These are phyloP conservation scores for Boletus fagicola DNA, from an alignment of 768 basidiomycete genomes.

Conservation along the genomic window DNA sequence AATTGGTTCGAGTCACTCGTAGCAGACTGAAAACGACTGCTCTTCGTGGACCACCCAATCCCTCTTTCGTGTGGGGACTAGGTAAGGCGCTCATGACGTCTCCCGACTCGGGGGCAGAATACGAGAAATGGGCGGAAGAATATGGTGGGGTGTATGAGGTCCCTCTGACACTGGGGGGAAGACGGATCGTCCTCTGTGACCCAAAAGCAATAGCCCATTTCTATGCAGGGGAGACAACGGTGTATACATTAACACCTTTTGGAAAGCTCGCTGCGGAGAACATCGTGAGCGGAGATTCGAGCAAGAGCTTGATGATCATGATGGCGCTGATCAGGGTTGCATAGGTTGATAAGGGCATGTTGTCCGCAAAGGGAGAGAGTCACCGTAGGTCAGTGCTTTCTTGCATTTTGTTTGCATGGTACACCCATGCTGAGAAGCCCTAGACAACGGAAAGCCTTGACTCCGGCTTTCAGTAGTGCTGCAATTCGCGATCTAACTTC, in stretches of 20 bases:
- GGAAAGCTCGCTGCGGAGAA: constrained; percentile 20
- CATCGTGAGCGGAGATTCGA: constrained; percentile 19
- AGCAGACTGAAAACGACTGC: constrained; percentile 16
- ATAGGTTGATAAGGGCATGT: constrained; percentile 37
- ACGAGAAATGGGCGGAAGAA: constrained; percentile 46
- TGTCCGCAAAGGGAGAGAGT: constrained; percentile 42
- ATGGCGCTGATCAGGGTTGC: not conserved
- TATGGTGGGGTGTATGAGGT: constrained; percentile 48
- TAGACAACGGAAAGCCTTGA: constrained; percentile 38
- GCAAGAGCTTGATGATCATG: not conserved
- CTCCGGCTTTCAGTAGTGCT: constrained; percentile 42
- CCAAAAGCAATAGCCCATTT: constrained; percentile 53
- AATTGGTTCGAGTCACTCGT: not conserved
- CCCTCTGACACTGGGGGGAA: constrained; percentile 37
- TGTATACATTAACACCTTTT: constrained; percentile 27
- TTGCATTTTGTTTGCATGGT: constrained; percentile 18
- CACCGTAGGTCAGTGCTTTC: constrained; percentile 38
- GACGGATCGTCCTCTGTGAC: constrained; percentile 40
- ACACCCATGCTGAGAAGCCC: constrained; percentile 8
- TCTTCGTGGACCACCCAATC: constrained; percentile 21
- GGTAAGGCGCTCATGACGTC: not conserved
- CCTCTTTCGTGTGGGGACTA: constrained; percentile 19
- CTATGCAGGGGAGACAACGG: constrained; percentile 47
- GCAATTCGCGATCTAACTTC: constrained; percentile 38
- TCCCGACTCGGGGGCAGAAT: constrained; percentile 33